Conservation (phyloP, 768 basidiomycete species). For the Termitomyces eurrhizus region DNA sequence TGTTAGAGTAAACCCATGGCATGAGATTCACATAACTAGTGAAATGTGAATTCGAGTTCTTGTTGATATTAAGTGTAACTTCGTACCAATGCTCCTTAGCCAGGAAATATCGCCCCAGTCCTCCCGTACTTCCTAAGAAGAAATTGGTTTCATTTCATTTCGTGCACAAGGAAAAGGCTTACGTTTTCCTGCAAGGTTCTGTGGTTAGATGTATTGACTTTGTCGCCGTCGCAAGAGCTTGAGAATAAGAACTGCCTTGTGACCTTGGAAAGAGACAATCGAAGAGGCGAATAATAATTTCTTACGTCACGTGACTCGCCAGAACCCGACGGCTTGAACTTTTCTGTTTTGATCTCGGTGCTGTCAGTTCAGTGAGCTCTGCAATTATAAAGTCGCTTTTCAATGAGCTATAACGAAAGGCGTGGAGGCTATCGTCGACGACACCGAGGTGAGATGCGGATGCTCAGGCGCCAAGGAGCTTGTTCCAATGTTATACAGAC, state of each 20-base stretch:
- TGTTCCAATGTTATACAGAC: constrained; percentile 37
- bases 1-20: constrained; percentile 62
- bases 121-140: background rate
- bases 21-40: constrained; percentile 62
- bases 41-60: constrained; percentile 1
- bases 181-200: background rate
- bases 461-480: constrained; percentile 13
- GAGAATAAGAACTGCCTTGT: no score
- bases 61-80: background rate
- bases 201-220: background rate
- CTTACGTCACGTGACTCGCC: background rate
- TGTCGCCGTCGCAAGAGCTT: background rate
- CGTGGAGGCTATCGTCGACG: constrained; percentile 46
- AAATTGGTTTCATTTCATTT: background rate
- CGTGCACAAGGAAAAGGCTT: background rate
- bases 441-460: constrained; percentile 48
- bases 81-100: constrained; percentile 14
- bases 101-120: background rate
- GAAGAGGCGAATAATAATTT: background rate
- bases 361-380: background rate
- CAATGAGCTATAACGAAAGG: constrained; percentile 57
- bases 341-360: background rate
- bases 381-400: constrained; percentile 19
- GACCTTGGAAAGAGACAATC: background rate
- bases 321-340: background rate